Conservation (phyloP, 192 early-diverging fungal genomes). For the Linnemannia schmuckeri region DNA sequence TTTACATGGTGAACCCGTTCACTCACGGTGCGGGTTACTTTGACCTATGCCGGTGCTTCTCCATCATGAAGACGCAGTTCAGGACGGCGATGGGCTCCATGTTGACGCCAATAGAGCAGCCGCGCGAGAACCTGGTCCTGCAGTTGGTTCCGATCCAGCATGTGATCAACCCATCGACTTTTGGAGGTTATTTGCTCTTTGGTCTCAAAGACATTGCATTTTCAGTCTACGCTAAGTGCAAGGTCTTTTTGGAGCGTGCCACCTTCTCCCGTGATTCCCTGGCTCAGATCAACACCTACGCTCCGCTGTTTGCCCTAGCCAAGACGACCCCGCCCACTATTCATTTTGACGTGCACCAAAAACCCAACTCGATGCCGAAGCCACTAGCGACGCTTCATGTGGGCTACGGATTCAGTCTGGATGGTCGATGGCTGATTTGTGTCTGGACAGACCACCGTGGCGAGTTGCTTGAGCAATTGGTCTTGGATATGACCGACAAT, state of each 20-base stretch:
- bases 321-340: constrained; percentile 57
- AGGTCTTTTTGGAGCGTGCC: constrained; percentile 55
- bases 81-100: constrained; percentile 40
- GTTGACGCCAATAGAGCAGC: constrained; percentile 52
- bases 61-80: constrained; percentile 59
- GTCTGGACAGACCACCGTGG: constrained; percentile 69
- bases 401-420: constrained; percentile 64
- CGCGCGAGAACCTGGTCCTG: constrained; percentile 57
- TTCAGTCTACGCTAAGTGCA: constrained; percentile 66
- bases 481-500: constrained; percentile 35
- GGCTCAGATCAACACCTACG: constrained; percentile 57
- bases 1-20: constrained; percentile 67
- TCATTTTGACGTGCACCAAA: constrained; percentile 51
- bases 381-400: constrained; percentile 61
- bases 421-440: constrained; percentile 62
- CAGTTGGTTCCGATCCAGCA: constrained; percentile 68
- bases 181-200: constrained; percentile 65
- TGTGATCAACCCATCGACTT: constrained; percentile 58
- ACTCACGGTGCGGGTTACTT: constrained; percentile 60
- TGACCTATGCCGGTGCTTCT: constrained; percentile 64
- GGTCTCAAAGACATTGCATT: constrained; percentile 68
- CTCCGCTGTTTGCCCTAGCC: constrained; percentile 63
- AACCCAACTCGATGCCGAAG: constrained; percentile 53
- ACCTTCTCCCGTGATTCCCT: constrained; percentile 26
- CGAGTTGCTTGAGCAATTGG: constrained; percentile 61